phyloP scores from a whole-genome alignment of 495 filamentous ascomycete genomes.

The Schizothecium vesticola region DNA sequence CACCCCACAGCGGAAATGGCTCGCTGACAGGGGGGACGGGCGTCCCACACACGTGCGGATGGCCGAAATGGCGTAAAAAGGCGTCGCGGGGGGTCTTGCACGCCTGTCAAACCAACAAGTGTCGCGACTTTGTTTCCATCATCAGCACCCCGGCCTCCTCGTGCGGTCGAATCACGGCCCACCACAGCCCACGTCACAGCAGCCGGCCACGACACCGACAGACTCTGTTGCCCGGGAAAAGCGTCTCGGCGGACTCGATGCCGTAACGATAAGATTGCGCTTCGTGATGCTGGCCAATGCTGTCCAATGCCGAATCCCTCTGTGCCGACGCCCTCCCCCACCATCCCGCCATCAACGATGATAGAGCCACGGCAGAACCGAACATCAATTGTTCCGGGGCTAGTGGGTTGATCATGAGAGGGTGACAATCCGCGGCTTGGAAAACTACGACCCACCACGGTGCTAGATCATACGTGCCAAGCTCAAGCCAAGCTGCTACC shows the following conservation, averaged over 20 bases:
- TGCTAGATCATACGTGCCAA: not conserved
- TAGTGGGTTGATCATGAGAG: not conserved
- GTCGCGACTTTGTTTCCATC: not conserved
- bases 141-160: not conserved
- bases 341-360: not conserved
- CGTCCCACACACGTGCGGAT: not conserved
- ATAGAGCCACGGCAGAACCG: not conserved
- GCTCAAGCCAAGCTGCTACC: not conserved
- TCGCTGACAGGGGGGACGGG: not conserved
- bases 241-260: not conserved
- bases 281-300: not conserved
- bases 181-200: not conserved
- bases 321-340: not conserved
- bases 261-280: not conserved
- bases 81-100: not conserved
- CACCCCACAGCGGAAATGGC: not conserved
- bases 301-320: not conserved
- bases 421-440: not conserved
- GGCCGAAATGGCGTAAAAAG: not conserved
- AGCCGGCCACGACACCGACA: not conserved
- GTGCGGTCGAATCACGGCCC: not conserved
- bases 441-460: not conserved
- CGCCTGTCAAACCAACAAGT: not conserved
- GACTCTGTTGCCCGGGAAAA: not conserved
- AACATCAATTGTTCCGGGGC: not conserved